phyloP scores from a whole-genome alignment of 257 asterid genomes.

The Fraxinus pennsylvanica region DNA sequence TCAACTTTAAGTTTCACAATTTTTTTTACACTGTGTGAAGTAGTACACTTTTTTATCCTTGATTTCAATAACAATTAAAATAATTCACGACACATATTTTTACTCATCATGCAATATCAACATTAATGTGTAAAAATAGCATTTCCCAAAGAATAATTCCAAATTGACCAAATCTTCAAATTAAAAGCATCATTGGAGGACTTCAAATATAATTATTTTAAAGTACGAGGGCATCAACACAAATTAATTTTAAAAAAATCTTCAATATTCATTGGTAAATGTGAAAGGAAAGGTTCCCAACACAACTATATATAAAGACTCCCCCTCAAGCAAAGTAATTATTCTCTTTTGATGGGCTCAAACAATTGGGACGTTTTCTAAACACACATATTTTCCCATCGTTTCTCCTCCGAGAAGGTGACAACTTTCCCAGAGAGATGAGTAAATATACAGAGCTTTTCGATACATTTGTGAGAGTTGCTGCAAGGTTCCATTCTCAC shows the following conservation, averaged over 20 bases:
- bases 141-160: too few species aligned
- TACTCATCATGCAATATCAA: too few species aligned
- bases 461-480: slow-evolving; percentile 41
- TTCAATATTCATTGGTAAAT: not conserved
- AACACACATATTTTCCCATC: not conserved
- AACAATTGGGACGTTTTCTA: slow-evolving; percentile 36
- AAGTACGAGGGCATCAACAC: not conserved
- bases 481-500: slow-evolving; percentile 48
- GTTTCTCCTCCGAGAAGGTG: not conserved
- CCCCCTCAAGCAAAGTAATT: slow-evolving; percentile 3
- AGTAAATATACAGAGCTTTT: slow-evolving; percentile 36
- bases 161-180: too few species aligned
- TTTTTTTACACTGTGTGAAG: too few species aligned
- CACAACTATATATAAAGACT: slow-evolving; percentile 5
- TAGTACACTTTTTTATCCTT: too few species aligned
- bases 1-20: too few species aligned
- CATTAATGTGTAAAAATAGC: too few species aligned
- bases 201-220: too few species aligned
- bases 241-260: too few species aligned
- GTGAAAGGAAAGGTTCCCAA: slow-evolving; percentile 8
- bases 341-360: slow-evolving; percentile 29
- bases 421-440: slow-evolving; percentile 19
- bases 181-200: not conserved
- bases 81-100: too few species aligned
- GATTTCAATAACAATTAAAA: too few species aligned